Conservation (phyloP, 192 early-diverging fungal genomes). For the Backusella psychrophila region DNA sequence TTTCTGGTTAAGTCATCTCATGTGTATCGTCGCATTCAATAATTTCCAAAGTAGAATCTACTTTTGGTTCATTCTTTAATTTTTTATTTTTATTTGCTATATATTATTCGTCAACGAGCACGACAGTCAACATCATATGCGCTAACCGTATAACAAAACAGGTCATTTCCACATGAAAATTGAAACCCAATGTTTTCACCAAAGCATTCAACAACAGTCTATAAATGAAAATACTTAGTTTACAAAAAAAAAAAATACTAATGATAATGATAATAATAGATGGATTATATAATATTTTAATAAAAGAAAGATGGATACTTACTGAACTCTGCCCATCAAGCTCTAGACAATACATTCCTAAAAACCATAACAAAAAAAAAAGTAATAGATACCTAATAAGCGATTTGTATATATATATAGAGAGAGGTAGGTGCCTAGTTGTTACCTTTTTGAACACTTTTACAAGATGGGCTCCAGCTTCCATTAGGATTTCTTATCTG, state of each 20-base stretch:
- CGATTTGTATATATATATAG: background rate
- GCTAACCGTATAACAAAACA: slow-evolving; percentile 1
- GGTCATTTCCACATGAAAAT: background rate
- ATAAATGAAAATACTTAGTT: background rate
- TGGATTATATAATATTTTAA: background rate
- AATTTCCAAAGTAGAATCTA: background rate
- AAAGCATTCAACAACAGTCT: background rate
- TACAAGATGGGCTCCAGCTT: slow-evolving; percentile 6
- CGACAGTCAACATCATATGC: slow-evolving; percentile 8
- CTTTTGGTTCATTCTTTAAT: background rate
- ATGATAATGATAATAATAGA: background rate
- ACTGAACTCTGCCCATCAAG: background rate
- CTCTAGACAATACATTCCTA: slow-evolving; percentile 5
- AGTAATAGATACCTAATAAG: background rate
- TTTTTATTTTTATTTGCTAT: background rate
- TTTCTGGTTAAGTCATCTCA: background rate
- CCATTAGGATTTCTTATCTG: background rate
- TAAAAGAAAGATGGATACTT: background rate
- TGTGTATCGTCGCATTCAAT: background rate
- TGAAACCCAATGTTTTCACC: slow-evolving; percentile 9
- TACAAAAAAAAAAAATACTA: background rate
- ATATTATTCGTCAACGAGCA: background rate
- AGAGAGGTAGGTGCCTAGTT: background rate
- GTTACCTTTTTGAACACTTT: background rate
- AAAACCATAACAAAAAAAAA: background rate